A percentile compares a stretch with the other conserved stretches of the same genome.
phyloP scores from a whole-genome alignment of 495 filamentous ascomycete species.

The Physcia stellaris region DNA sequence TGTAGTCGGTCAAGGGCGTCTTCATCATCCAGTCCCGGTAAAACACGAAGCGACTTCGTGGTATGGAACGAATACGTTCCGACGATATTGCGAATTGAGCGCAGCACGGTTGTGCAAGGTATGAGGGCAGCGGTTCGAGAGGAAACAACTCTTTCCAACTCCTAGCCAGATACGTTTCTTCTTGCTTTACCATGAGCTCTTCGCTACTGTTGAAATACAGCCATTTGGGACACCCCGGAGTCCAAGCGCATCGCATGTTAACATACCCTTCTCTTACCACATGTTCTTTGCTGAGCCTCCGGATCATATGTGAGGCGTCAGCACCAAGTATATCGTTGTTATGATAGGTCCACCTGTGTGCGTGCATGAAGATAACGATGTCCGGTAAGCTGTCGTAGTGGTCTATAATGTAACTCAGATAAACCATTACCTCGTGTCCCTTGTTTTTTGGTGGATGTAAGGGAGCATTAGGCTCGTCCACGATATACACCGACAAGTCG shows the following conservation, averaged over 20 bases:
- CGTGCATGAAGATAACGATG: slow-evolving; percentile 56
- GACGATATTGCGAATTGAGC: slow-evolving; percentile 53
- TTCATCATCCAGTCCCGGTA: slow-evolving; percentile 57
- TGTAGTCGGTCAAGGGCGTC: slow-evolving; percentile 47
- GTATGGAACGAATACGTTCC: slow-evolving; percentile 41
- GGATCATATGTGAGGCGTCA: slow-evolving; percentile 38
- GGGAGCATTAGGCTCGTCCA: slow-evolving; percentile 43
- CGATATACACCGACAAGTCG: slow-evolving; percentile 48
- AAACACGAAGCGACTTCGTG: slow-evolving; percentile 43
- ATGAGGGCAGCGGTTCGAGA: slow-evolving; percentile 35
- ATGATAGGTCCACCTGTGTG: slow-evolving; percentile 54
- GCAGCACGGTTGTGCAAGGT: slow-evolving; percentile 45
- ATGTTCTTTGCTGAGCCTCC: slow-evolving; percentile 37
- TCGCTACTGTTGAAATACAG: slow-evolving; percentile 43
- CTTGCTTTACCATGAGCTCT: slow-evolving; percentile 40
- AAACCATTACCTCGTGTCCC: slow-evolving; percentile 66
- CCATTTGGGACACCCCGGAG: slow-evolving; percentile 52
- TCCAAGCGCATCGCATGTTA: slow-evolving; percentile 49
- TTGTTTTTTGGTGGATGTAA: slow-evolving; percentile 59
- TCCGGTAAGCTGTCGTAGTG: slow-evolving; percentile 57
- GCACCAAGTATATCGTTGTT: slow-evolving; percentile 39
- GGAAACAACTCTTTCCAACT: slow-evolving; percentile 41
- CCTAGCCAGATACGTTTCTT: slow-evolving; percentile 43
- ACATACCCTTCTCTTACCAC: slow-evolving; percentile 47
- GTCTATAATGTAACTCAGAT: slow-evolving; percentile 59